Conservation (phyloP, 2,329 filamentous ascomycete genomes). For the Fusarium clavum region DNA sequence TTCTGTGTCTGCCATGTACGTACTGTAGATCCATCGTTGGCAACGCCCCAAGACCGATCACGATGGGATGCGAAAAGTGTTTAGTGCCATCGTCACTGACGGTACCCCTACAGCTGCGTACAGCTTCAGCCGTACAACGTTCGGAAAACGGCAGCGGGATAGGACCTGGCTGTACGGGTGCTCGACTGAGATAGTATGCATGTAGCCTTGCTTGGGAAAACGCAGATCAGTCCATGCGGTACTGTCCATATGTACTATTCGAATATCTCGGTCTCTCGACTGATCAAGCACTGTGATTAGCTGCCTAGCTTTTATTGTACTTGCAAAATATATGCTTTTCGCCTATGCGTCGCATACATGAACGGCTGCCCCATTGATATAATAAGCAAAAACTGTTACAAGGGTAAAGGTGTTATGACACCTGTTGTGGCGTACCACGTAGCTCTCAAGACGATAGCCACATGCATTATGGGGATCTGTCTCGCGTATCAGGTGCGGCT, state of each 20-base stretch:
- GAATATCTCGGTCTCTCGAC: neutral
- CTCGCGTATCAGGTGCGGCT: conserved; percentile 4
- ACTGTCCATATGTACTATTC: neutral
- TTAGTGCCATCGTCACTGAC: conserved; percentile 13
- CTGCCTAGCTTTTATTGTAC: neutral
- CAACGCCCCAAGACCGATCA: conserved; percentile 31
- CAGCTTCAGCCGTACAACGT: conserved; percentile 18
- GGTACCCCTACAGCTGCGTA: neutral
- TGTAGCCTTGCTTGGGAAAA: conserved; percentile 20
- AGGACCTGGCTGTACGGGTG: conserved; percentile 20
- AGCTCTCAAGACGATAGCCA: conserved; percentile 5
- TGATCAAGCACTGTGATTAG: neutral
- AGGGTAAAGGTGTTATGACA: neutral
- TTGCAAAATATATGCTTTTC: neutral
- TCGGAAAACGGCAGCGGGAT: conserved; percentile 34
- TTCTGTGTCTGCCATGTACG: neutral
- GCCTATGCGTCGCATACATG: neutral
- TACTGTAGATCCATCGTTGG: conserved; percentile 8
- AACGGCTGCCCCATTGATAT: neutral
- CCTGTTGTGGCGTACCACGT: conserved; percentile 1
- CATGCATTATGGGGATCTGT: conserved; percentile 17
- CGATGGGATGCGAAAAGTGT: conserved; percentile 15
- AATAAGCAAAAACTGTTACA: neutral
- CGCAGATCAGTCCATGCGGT: neutral
- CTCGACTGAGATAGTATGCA: conserved; percentile 14